Conservation (phyloP, 805 yeast species). For the Ogataea chonburiensis region DNA sequence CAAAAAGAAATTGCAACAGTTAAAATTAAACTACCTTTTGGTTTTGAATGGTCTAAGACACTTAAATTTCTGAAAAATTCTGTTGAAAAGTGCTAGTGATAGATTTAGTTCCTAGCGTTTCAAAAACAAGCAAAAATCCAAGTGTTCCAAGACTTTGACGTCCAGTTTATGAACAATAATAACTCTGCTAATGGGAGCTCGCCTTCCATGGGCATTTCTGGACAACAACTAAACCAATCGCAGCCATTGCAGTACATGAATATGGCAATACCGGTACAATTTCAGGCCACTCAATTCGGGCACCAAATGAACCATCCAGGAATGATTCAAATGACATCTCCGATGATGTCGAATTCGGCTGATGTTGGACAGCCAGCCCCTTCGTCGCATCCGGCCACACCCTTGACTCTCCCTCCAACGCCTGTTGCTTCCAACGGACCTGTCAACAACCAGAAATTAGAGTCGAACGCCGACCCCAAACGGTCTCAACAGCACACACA, state of each 20-base stretch:
- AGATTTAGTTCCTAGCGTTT: too few species aligned
- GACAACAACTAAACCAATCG: slow-evolving; percentile 8
- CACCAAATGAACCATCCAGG: slow-evolving; percentile 16
- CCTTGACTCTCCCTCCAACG: slow-evolving; percentile 23
- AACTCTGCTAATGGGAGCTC: slow-evolving; percentile 9
- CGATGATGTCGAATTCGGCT: slow-evolving; percentile 8
- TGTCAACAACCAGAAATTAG: slow-evolving; percentile 1
- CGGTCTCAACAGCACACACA: slow-evolving; percentile 10
- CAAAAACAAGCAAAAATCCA: too few species aligned
- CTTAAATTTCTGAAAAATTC: too few species aligned
- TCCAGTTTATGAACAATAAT: too few species aligned
- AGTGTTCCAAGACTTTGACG: too few species aligned
- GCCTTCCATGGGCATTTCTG: slow-evolving; percentile 3
- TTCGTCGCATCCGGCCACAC: slow-evolving; percentile 20
- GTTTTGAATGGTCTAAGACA: not conserved
- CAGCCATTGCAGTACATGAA: slow-evolving; percentile 17
- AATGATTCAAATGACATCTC: slow-evolving; percentile 12
- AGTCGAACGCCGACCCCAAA: slow-evolving; percentile 3
- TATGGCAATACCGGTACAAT: slow-evolving; percentile 12
- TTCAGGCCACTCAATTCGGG: slow-evolving; percentile 9
- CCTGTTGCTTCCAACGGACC: slow-evolving; percentile 7
- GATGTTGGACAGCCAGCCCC: slow-evolving; percentile 1
- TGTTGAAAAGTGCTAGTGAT: too few species aligned
- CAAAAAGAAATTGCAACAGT: slow-evolving; percentile 1
- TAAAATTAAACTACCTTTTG: not conserved